Evolutionary conservation across 2,329 filamentous ascomycete species (phyloP).

Genomic region (Lasiodiplodia citricola): DNA sequence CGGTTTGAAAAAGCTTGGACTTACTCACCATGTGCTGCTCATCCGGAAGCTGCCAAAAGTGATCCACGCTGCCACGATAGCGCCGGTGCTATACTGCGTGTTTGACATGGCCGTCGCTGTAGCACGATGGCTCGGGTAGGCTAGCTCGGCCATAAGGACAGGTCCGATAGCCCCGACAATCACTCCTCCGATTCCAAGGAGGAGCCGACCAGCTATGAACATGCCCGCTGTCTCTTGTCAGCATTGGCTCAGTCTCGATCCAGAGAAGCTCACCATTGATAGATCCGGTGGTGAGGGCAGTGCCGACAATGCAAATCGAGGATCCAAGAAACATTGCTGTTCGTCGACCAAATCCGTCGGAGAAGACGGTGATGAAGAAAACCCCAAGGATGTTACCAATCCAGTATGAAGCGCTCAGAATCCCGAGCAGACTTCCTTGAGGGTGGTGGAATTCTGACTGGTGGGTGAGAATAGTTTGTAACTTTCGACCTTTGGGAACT

Average conservation of each 20-base stretch:
- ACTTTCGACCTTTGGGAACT: background rate
- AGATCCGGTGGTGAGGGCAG: slow-evolving; percentile 2
- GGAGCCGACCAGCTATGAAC: slow-evolving; percentile 18
- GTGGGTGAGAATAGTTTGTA: background rate
- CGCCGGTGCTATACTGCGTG: slow-evolving; percentile 34
- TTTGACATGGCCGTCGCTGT: slow-evolving; percentile 21
- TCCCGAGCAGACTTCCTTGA: slow-evolving; percentile 13
- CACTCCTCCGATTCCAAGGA: slow-evolving; percentile 13
- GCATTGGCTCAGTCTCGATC: no score
- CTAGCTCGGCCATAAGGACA: slow-evolving; percentile 23
- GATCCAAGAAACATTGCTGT: slow-evolving; percentile 20
- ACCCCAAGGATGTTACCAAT: slow-evolving; percentile 24
- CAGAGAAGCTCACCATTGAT: slow-evolving; percentile 1
- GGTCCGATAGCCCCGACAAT: slow-evolving; percentile 21
- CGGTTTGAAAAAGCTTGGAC: background rate
- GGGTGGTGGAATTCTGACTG: slow-evolving; percentile 17
- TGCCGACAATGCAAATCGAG: slow-evolving; percentile 16
- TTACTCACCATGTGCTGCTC: slow-evolving; percentile 40
- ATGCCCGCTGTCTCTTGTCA: slow-evolving; percentile 1
- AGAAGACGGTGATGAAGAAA: slow-evolving; percentile 13
- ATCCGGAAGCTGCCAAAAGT: slow-evolving; percentile 54
- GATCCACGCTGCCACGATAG: slow-evolving; percentile 53
- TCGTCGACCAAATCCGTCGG: slow-evolving; percentile 17
- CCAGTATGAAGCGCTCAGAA: slow-evolving; percentile 24
- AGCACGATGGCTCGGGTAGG: slow-evolving; percentile 20